Evolutionary conservation across 1,284 basidiomycete species (phyloP).

Genomic region (Marasmius fiardii): DNA sequence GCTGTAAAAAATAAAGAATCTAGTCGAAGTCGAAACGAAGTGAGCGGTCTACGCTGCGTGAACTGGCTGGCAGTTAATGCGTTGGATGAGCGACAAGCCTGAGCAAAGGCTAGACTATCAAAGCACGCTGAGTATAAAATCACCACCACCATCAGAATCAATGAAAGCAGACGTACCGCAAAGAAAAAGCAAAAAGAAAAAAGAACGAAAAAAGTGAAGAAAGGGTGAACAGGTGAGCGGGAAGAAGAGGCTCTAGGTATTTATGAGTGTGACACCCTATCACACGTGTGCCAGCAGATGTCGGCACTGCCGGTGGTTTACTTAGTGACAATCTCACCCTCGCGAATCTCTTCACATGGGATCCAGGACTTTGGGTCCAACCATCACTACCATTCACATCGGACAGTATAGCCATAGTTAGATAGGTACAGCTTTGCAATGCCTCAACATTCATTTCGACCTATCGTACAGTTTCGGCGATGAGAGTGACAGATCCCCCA

Average conservation of each 20-base stretch:
- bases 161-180: constrained; percentile 31
- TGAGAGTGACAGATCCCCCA: constrained; percentile 33
- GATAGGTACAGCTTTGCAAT: constrained; percentile 1
- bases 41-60: constrained; percentile 71
- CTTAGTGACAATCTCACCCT: constrained; percentile 3
- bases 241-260: constrained; percentile 18
- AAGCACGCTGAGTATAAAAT: background rate
- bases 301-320: background rate
- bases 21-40: constrained; percentile 39
- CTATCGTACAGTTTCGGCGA: constrained; percentile 24
- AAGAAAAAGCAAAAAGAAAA: constrained; percentile 34
- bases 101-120: constrained; percentile 16
- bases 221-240: constrained; percentile 29
- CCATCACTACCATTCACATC: background rate
- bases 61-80: constrained; percentile 58
- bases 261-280: background rate
- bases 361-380: constrained; percentile 15
- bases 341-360: constrained; percentile 20
- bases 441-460: constrained; percentile 12
- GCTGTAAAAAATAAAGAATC: constrained; percentile 33
- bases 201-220: constrained; percentile 38
- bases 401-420: constrained; percentile 9
- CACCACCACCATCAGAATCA: background rate
- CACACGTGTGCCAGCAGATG: background rate
- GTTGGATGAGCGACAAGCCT: constrained; percentile 25